Conservation (phyloP, 2,329 filamentous ascomycete species). For the Daldinia sp. region DNA sequence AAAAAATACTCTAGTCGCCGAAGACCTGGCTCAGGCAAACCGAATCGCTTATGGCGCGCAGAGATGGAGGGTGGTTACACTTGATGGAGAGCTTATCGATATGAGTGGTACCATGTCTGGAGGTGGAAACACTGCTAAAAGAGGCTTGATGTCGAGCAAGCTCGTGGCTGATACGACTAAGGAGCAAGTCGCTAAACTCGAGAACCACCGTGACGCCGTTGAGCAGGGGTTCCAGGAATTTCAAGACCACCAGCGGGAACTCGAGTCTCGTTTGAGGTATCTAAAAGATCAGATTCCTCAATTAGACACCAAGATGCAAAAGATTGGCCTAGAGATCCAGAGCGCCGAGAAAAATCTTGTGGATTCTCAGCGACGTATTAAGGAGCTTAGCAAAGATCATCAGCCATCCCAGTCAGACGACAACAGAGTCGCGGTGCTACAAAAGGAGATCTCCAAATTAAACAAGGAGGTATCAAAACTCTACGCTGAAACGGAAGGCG, state of each 20-base stretch:
- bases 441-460: constrained; percentile 81
- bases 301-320: constrained; percentile 91
- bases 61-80: constrained; percentile 95
- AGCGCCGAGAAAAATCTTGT: constrained; percentile 86
- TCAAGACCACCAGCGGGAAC: constrained; percentile 83
- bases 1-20: constrained; percentile 93
- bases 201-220: constrained; percentile 85
- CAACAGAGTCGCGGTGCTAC: constrained; percentile 75
- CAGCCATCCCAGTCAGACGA: constrained; percentile 85
- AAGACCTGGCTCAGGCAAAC: constrained; percentile 94
- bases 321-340: constrained; percentile 87
- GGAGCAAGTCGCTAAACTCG: constrained; percentile 89
- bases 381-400: constrained; percentile 85
- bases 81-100: constrained; percentile 95
- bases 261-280: constrained; percentile 78
- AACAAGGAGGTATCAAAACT: constrained; percentile 84
- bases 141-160: constrained; percentile 96
- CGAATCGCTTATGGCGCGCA: constrained; percentile 94
- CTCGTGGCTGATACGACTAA: constrained; percentile 87
- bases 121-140: constrained; percentile 90
- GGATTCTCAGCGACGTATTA: constrained; percentile 85
- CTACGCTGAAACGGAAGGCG: constrained; percentile 84
- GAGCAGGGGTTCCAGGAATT: constrained; percentile 87
- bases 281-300: constrained; percentile 83
- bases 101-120: constrained; percentile 99